Conservation (phyloP, 2,329 filamentous ascomycete genomes). For the Penicillium concentricum region DNA sequence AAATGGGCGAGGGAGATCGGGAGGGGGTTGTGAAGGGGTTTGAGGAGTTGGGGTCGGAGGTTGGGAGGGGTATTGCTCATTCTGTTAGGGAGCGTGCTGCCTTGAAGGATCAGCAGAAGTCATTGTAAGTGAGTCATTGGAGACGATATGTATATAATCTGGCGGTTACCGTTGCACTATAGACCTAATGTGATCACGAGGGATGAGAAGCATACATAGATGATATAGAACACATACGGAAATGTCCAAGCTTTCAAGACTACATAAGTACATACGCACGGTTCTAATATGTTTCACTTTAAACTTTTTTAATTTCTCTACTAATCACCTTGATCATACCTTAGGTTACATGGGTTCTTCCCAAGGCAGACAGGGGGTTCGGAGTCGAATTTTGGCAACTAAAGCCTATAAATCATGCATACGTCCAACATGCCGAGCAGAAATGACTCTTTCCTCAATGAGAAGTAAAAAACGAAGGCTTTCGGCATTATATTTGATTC, state of each 20-base stretch:
- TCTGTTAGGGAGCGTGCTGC: slow-evolving; percentile 12
- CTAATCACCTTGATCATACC: background rate
- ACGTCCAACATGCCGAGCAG: too few relatives aligned
- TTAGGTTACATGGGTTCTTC: too few relatives aligned
- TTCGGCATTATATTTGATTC: background rate
- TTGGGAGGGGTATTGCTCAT: slow-evolving; percentile 31
- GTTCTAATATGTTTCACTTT: background rate
- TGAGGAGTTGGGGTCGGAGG: slow-evolving; percentile 42
- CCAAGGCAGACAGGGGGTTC: too few relatives aligned
- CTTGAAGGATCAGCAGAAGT: background rate
- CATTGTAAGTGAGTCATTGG: background rate
- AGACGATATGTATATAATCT: background rate
- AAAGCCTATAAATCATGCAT: too few relatives aligned
- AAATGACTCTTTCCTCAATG: too few relatives aligned
- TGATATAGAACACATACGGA: background rate
- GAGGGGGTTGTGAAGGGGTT: slow-evolving; percentile 61
- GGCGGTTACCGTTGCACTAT: background rate
- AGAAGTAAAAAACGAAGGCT: too few relatives aligned
- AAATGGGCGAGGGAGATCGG: slow-evolving; percentile 53
- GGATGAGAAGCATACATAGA: background rate
- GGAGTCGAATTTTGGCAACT: too few relatives aligned
- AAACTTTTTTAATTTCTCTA: background rate
- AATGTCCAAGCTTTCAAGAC: background rate
- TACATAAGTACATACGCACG: background rate
- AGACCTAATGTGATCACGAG: background rate